Base-by-base conservation (phyloP, 2,329 filamentous ascomycete species). In the Colletotrichum chrysophilum region DNA sequence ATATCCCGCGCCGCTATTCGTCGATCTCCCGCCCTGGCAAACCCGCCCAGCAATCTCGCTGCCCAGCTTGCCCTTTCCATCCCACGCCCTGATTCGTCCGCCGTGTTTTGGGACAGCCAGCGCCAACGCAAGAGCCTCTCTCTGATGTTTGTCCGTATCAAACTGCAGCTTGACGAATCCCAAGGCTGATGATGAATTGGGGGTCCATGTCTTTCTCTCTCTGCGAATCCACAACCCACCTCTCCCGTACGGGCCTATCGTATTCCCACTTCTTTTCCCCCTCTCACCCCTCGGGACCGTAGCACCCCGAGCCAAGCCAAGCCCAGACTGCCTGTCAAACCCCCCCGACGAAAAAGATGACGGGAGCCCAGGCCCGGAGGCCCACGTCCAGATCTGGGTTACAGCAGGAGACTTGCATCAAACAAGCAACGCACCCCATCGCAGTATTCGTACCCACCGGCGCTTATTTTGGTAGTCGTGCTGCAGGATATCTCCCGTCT, bases 21-120 rank as follows among this genome's bases (percentile, higher is more conserved):
- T 68, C 73, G 69, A 75, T 75, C 73, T 75, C 73, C 73, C 68
- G 69, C 67, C 43, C 48, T 48, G 71, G 28, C 10, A 48, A 26
- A 18, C 18, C 24, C 55, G 36, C 52, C 58, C 32, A 56, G 28
- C 3, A 16, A 36, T 43, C 43, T 21, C 28, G 1, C 24, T 21
- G 55, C 32, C 38, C 18, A n/a, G 28, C 30, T 24, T 12, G 34
- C 48, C 36, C 38, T 30, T 38, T 28, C 43, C n/a, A 36, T 60
- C 30, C 8, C 5, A 30, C 36, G 8, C 3, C 64, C 43, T 75
- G 52, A 67, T 71, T 62, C 68, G 72, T 55, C 55, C 30, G 30
- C 24, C 36, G 30, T 14, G 24, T 62, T 52, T 38, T 66, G 30
- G 36, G 21, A 43, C 61, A 16, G 18, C 38, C 38, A 48, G 38